phyloP scores from a whole-genome alignment of 2,329 filamentous ascomycete species.

The Ophiostoma sp. region DNA sequence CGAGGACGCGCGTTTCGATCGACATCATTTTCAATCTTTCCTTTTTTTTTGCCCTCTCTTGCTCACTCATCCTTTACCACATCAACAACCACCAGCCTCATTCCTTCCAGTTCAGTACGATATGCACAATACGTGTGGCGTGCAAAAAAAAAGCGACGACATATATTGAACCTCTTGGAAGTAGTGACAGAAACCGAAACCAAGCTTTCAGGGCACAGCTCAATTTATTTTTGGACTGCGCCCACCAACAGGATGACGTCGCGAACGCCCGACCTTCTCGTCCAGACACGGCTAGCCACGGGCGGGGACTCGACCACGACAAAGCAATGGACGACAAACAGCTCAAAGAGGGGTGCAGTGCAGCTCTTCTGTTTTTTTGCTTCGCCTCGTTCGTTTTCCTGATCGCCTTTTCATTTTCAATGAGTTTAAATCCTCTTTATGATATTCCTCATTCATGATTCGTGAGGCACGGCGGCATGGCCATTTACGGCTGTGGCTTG shows the following conservation, averaged over 20 bases:
- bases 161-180: background rate
- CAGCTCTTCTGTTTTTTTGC: background rate
- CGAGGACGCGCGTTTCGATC: conserved; percentile 24
- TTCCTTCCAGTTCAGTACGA: conserved; percentile 4
- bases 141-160: background rate
- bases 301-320: background rate
- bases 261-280: background rate
- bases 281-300: conserved; percentile 17
- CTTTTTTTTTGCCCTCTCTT: background rate
- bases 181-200: background rate
- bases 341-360: background rate
- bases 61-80: background rate
- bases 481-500: background rate
- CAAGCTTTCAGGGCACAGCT: background rate
- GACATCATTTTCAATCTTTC: background rate
- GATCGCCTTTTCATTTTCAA: background rate
- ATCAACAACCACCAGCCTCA: background rate
- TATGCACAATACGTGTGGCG: background rate
- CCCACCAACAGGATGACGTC: conserved; percentile 16
- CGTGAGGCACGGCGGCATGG: background rate
- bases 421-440: background rate
- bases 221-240: conserved; percentile 22
- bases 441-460: background rate
- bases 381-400: conserved; percentile 11
- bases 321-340: background rate